Conservation (phyloP, 2,329 filamentous ascomycete species). For the Setomelanomma holmii region DNA sequence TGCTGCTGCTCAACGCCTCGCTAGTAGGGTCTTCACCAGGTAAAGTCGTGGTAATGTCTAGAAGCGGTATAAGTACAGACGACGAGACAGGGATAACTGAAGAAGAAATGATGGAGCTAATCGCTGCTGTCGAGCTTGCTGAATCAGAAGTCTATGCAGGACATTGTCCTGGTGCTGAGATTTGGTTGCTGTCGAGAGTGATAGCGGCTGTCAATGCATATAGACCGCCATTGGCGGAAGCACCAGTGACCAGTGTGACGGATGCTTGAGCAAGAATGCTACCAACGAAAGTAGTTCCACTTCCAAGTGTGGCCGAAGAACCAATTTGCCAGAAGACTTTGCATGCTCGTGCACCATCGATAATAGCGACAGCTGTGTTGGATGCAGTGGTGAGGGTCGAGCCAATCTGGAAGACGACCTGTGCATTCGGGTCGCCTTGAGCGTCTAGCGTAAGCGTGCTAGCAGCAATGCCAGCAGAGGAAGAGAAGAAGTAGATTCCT, state of each 20-base stretch:
- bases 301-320: constrained; percentile 15
- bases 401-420: constrained; percentile 19
- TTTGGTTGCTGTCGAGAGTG: constrained; percentile 12
- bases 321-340: constrained; percentile 20
- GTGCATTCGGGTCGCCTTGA: constrained; percentile 11
- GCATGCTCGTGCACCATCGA: constrained; percentile 18
- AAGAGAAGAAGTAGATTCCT: constrained; percentile 7
- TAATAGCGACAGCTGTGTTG: constrained; percentile 7
- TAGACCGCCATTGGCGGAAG: constrained; percentile 11
- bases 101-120: not conserved
- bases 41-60: not conserved
- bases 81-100: not conserved
- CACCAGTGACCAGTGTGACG: constrained; percentile 6
- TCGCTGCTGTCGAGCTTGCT: not conserved
- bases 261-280: constrained; percentile 14
- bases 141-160: not conserved
- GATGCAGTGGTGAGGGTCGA: constrained; percentile 13
- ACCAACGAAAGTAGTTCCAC: constrained; percentile 9
- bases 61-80: too few species aligned
- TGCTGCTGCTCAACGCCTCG: too few species aligned
- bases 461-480: constrained; percentile 10
- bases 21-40: not conserved
- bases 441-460: constrained; percentile 15
- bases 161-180: constrained; percentile 1
- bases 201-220: constrained; percentile 16